phyloP scores from a whole-genome alignment of 2,329 filamentous ascomycete species.

The Alternaria postmessia region DNA sequence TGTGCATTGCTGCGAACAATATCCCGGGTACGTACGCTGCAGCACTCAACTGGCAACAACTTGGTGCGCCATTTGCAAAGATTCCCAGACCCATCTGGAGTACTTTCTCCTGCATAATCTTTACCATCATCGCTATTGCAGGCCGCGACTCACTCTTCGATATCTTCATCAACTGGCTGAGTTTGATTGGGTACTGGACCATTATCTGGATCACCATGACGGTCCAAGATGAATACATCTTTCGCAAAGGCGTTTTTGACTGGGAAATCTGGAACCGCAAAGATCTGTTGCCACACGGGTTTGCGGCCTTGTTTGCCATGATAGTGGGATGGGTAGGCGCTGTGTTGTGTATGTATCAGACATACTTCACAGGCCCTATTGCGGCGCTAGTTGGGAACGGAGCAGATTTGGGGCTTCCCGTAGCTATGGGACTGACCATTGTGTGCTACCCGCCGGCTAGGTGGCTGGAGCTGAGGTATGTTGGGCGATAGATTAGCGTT shows the following conservation, averaged over 20 bases:
- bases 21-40: conserved; percentile 74
- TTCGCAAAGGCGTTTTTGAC: conserved; percentile 27
- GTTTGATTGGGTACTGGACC: conserved; percentile 45
- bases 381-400: conserved; percentile 50
- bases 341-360: conserved; percentile 2
- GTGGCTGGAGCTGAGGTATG: conserved; percentile 56
- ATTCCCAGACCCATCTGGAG: conserved; percentile 75
- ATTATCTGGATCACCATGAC: conserved; percentile 37
- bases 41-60: conserved; percentile 70
- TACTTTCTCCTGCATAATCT: conserved; percentile 60
- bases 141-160: conserved; percentile 65
- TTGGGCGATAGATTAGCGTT: conserved; percentile 19
- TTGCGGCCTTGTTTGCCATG: conserved; percentile 16
- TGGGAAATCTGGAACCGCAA: conserved; percentile 36
- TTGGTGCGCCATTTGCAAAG: conserved; percentile 64
- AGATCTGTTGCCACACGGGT: conserved; percentile 29
- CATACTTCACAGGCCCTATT: conserved; percentile 31
- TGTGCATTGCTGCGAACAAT: conserved; percentile 62
- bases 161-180: conserved; percentile 69
- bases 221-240: conserved; percentile 32
- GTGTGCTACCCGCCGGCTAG: conserved; percentile 63
- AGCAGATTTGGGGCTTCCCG: conserved; percentile 61
- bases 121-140: conserved; percentile 70
- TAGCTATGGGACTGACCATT: conserved; percentile 64
- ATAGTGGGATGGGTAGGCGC: not conserved